Conservation (phyloP, 139 green algal species). For the Chlorella vulgaris region DNA sequence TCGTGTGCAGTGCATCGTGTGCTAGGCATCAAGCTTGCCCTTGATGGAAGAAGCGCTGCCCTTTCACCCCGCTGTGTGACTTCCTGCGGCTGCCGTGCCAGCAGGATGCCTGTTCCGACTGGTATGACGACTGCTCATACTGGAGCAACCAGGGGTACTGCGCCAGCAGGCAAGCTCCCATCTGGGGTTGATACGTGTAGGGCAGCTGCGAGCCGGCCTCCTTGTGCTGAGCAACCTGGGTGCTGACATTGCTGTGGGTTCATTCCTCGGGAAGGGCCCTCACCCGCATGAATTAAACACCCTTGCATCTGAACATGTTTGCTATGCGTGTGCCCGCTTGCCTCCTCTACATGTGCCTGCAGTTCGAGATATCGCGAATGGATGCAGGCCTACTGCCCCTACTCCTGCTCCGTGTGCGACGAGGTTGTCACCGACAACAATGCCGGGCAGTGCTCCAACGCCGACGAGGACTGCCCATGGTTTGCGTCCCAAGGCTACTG, state of each 20-base stretch:
- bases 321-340: neutral
- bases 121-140: neutral
- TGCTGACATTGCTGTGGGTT: too few relatives aligned
- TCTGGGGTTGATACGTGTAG: too few relatives aligned
- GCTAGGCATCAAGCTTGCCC: neutral
- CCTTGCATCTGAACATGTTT: neutral
- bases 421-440: neutral
- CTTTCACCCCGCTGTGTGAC: too few relatives aligned
- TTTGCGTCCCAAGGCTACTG: neutral
- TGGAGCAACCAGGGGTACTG: neutral
- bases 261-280: too few relatives aligned
- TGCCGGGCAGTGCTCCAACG: neutral
- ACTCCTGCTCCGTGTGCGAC: neutral
- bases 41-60: neutral
- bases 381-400: neutral
- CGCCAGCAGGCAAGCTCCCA: neutral
- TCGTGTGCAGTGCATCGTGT: too few relatives aligned
- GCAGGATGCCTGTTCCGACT: neutral
- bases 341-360: neutral
- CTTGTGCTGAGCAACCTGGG: too few relatives aligned
- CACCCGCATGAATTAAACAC: too few relatives aligned
- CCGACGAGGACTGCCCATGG: neutral
- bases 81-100: neutral
- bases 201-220: too few relatives aligned
- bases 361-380: neutral